A percentile compares a stretch with the other conserved stretches of the same genome.
Conservation (phyloP, 2,329 filamentous ascomycete genomes). For the Amylocarpus encephaloides region DNA sequence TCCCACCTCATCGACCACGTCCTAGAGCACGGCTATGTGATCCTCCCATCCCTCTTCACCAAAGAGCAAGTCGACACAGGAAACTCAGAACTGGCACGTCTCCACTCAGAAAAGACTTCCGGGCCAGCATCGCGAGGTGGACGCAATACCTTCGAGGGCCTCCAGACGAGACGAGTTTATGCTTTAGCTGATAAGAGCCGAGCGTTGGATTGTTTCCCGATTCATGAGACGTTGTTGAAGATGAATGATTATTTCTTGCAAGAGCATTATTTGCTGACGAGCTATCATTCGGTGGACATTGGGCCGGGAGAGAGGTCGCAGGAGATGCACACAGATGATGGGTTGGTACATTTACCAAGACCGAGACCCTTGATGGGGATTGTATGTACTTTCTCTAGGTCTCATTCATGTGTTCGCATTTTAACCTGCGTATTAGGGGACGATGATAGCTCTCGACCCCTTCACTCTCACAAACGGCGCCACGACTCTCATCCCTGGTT, state of each 20-base stretch:
- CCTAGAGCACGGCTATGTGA: constrained; percentile 35
- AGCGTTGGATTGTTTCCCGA: constrained; percentile 35
- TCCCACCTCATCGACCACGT: constrained; percentile 28
- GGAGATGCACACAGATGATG: constrained; percentile 34
- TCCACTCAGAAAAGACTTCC: constrained; percentile 21
- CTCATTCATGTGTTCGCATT: background rate
- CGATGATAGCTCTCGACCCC: constrained; percentile 29
- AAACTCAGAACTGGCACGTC: constrained; percentile 32
- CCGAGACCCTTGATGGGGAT: constrained; percentile 28
- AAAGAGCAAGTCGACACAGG: constrained; percentile 31
- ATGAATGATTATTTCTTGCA: constrained; percentile 38
- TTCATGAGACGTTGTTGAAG: constrained; percentile 34
- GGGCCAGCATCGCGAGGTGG: constrained; percentile 31
- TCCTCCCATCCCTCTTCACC: constrained; percentile 32
- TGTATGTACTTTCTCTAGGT: constrained; percentile 12
- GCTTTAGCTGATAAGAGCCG: constrained; percentile 36
- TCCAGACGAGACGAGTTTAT: constrained; percentile 35
- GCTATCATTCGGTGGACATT: constrained; percentile 36
- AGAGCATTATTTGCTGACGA: constrained; percentile 32
- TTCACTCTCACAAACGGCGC: constrained; percentile 29
- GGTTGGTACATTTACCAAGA: constrained; percentile 25
- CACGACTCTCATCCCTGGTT: constrained; percentile 28
- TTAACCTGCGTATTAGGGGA: constrained; percentile 17
- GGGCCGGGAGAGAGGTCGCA: constrained; percentile 33
- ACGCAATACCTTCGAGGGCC: constrained; percentile 35